Evolutionary conservation across 495 filamentous ascomycete species (phyloP).

Genomic region (Evernia prunastri): DNA sequence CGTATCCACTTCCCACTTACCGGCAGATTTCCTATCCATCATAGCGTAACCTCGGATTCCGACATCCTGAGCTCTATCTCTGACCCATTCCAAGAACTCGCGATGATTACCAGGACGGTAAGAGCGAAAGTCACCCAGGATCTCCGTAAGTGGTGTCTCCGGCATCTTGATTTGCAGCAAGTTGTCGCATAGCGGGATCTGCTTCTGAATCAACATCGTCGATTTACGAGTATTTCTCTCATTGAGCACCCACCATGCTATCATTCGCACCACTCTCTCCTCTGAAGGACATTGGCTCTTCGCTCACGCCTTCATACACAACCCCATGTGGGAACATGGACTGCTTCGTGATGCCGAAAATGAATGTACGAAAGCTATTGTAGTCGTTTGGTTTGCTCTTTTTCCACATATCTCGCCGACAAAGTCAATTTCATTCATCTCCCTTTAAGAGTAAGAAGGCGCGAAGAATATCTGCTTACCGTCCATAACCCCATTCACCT

Average conservation of each 20-base stretch:
- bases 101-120: conserved; percentile 84
- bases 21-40: conserved; percentile 41
- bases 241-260: conserved; percentile 53
- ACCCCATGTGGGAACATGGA: conserved; percentile 90
- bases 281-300: conserved; percentile 66
- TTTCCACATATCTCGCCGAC: conserved; percentile 65
- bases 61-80: conserved; percentile 46
- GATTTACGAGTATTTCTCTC: neutral
- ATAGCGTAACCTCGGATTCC: conserved; percentile 58
- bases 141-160: conserved; percentile 72
- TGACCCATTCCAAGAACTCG: conserved; percentile 69
- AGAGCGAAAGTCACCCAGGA: conserved; percentile 74
- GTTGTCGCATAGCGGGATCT: conserved; percentile 83
- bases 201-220: conserved; percentile 20
- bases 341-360: conserved; percentile 85
- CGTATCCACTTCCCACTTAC: neutral
- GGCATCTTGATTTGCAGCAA: conserved; percentile 77
- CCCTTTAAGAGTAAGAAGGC: neutral
- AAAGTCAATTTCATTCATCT: conserved; percentile 10
- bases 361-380: conserved; percentile 82
- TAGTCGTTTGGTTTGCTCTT: conserved; percentile 73
- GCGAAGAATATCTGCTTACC: conserved; percentile 38
- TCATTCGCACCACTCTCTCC: conserved; percentile 90
- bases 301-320: conserved; percentile 73
- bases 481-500: conserved; percentile 75